Evolutionary conservation across 306 rosid species (phyloP), one percentile per base, ranked within the genome.

Genomic region (Myrica gale): DNA sequence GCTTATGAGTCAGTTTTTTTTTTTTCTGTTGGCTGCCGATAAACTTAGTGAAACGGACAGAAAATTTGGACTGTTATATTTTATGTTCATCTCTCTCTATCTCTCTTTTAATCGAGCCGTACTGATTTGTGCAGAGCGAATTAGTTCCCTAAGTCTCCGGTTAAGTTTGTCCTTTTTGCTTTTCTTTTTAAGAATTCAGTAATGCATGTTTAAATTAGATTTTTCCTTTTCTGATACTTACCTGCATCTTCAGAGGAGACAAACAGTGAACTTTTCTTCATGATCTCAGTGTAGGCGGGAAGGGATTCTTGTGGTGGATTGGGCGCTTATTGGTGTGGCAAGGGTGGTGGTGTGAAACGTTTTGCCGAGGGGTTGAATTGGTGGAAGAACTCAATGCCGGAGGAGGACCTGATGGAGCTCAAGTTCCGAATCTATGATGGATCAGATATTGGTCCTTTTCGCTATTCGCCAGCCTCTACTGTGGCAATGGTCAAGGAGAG

Each of bases 381-480:
- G 84, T 68, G 83, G 74, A 37, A 43, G 79, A 53, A 77, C 73
- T 71, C 79, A 79, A 93, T 93, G 98, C 91, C 96, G 75, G 97
- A 93, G 83, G 93, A 93, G 77, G 96, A 93, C 76, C 56, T 86
- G 69, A 84, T 90, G 42, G 98, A 93, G 86, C 93, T 93, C 39
- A 93, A 90, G 89, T 93, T 93, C 79, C 97, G 97, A 50, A 90
- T 90, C 20, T 93, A 86, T 55, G 98, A 93, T 82, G 98, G 98
- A 82, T 85, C 97, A 37, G 96, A 93, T 80, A 86, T 93, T 4
- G 98, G 98, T 68, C 98, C 98, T 4, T 89, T 86, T 56, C 87
- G 90, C 47, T 93, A 88, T 72, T 89, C 95, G 1, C 97, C 90
- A 1, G 84, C 95, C 32, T 90, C 97, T 5, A 93, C 97, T 0